phyloP scores from a whole-genome alignment of 495 filamentous ascomycete genomes.

The Annulohypoxylon maeteangense region DNA sequence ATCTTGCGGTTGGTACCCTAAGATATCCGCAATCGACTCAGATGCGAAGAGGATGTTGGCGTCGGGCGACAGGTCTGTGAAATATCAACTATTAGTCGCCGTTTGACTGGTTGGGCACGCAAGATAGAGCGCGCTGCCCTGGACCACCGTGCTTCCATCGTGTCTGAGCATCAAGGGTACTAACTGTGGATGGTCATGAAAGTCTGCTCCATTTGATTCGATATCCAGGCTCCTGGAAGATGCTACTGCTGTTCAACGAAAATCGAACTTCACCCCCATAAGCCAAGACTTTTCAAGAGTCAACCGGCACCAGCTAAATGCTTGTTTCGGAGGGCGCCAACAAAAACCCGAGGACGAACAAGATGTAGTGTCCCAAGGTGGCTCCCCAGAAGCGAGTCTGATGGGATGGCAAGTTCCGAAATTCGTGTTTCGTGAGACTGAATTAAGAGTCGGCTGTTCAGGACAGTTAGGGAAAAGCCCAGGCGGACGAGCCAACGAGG shows the following conservation, averaged over 20 bases:
- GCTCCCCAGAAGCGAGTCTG: slow-evolving; percentile 30
- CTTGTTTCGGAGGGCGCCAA: slow-evolving; percentile 51
- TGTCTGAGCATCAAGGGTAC: slow-evolving; percentile 49
- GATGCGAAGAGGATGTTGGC: slow-evolving; percentile 87
- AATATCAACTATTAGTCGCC: slow-evolving; percentile 36
- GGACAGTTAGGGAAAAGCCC: slow-evolving; percentile 42
- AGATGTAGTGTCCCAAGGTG: slow-evolving; percentile 44
- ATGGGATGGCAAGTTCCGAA: slow-evolving; percentile 46
- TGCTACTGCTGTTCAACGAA: slow-evolving; percentile 44
- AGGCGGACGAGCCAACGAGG: slow-evolving; percentile 47
- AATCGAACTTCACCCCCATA: slow-evolving; percentile 36
- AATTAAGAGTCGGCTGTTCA: slow-evolving; percentile 46
- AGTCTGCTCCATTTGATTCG: slow-evolving; percentile 80
- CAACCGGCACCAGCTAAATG: slow-evolving; percentile 42
- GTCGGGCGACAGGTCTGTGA: slow-evolving; percentile 74
- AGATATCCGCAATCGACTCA: slow-evolving; percentile 81
- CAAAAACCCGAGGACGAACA: slow-evolving; percentile 46
- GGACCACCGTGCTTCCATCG: slow-evolving; percentile 5
- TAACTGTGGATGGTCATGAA: slow-evolving; percentile 93
- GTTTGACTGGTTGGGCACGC: slow-evolving; percentile 22
- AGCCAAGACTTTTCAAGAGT: slow-evolving; percentile 44
- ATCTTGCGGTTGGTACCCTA: slow-evolving; percentile 81
- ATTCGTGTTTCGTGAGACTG: slow-evolving; percentile 41
- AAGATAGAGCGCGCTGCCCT: slow-evolving; percentile 13
- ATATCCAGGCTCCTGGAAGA: slow-evolving; percentile 41